phyloP scores from a whole-genome alignment of 1,139 yeast species.

The Scheffersomyces titani region DNA sequence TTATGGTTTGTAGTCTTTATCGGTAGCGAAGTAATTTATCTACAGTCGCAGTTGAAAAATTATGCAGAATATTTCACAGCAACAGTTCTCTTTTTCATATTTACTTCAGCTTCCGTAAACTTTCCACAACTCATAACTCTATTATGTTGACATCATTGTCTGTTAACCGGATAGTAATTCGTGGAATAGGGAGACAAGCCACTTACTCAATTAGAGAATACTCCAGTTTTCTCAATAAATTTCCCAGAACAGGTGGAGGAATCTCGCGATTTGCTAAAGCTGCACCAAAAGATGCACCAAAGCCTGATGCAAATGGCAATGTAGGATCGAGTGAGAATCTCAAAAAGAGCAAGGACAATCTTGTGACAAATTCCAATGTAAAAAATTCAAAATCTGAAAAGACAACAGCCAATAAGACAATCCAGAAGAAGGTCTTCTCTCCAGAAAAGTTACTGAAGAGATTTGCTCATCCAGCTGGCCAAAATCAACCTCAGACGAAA shows the following conservation, averaged over 20 bases:
- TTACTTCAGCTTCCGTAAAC: neutral
- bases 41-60: neutral
- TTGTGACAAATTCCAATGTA: slow-evolving; percentile 5
- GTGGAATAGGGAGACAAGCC: neutral
- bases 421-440: neutral
- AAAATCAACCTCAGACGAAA: neutral
- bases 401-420: slow-evolving; percentile 11
- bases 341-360: neutral
- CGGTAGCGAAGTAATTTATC: neutral
- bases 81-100: neutral
- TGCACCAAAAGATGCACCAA: neutral
- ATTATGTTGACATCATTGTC: neutral
- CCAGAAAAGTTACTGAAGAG: neutral
- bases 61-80: neutral
- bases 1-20: neutral
- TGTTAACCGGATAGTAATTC: neutral
- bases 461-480: neutral
- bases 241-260: slow-evolving; percentile 29
- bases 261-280: slow-evolving; percentile 20
- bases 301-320: neutral
- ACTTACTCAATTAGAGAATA: slow-evolving; percentile 10
- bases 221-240: slow-evolving; percentile 22
- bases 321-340: neutral
- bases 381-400: slow-evolving; percentile 14
- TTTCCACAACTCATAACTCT: slow-evolving; percentile 1